These are phyloP conservation scores for Eucalyptus sp. DNA, from an alignment of 345 rosid species.

Conservation along the genomic window DNA sequence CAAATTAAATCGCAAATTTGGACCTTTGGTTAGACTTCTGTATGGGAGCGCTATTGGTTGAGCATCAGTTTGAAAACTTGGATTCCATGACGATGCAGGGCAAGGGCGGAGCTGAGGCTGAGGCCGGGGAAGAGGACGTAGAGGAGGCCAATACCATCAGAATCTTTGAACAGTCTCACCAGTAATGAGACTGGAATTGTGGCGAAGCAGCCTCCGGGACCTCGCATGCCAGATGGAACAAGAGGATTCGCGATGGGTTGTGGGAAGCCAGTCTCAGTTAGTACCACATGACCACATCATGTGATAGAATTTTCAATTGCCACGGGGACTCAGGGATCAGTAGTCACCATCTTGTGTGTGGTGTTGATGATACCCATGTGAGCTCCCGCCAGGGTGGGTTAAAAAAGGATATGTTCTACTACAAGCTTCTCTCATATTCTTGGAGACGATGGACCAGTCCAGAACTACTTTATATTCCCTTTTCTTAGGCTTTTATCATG, in stretches of 20 bases:
- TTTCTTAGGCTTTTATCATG: too few species aligned
- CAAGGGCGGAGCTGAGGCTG: constrained; percentile 44
- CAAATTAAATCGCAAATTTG: background rate
- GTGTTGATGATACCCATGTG: background rate
- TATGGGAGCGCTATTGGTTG: background rate
- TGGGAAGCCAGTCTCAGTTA: background rate
- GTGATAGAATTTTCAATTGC: background rate
- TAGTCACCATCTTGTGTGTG: background rate
- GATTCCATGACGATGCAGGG: constrained; percentile 19
- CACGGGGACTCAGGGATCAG: background rate
- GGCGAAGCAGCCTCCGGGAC: constrained; percentile 86
- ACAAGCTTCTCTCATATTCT: background rate
- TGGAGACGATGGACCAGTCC: too few species aligned
- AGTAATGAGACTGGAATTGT: constrained; percentile 11
- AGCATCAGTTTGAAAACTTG: background rate
- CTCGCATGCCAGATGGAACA: constrained; percentile 98
- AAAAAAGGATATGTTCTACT: background rate
- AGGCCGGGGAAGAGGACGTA: constrained; percentile 62
- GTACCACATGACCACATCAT: background rate
- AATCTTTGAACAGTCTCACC: too few species aligned
- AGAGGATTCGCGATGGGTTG: constrained; percentile 96
- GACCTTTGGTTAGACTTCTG: background rate
- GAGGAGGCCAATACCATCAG: constrained; percentile 2
- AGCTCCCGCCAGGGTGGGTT: background rate
- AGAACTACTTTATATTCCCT: too few species aligned